phyloP scores from a whole-genome alignment of 176 grass and related monocot genomes.

The Tuctoria greenei region DNA sequence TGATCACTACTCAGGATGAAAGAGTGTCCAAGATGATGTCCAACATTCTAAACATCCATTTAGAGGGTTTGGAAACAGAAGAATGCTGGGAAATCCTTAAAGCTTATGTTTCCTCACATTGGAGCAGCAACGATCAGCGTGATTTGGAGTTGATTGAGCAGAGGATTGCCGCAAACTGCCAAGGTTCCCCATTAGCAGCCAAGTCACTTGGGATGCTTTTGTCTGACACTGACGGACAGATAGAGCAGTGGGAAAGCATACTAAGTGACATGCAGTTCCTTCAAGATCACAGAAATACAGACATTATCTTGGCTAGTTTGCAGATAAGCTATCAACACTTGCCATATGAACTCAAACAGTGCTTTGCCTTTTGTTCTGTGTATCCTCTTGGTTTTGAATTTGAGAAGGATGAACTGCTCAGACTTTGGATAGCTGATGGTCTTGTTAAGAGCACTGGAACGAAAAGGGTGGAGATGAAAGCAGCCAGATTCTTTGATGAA shows the following conservation, averaged over 20 bases:
- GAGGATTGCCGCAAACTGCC: constrained; percentile 45
- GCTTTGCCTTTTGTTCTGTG: constrained; percentile 58
- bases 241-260: constrained; percentile 50
- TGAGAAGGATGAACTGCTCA: constrained; percentile 54
- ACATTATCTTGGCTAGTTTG: constrained; percentile 43
- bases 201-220: constrained; percentile 58
- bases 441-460: constrained; percentile 33
- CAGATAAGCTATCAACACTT: constrained; percentile 69
- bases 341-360: constrained; percentile 57
- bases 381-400: constrained; percentile 48
- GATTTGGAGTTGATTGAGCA: constrained; percentile 33
- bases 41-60: neutral
- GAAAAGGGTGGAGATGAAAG: constrained; percentile 33
- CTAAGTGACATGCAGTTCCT: constrained; percentile 47
- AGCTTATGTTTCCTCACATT: constrained; percentile 4
- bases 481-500: constrained; percentile 44
- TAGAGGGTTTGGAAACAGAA: constrained; percentile 27
- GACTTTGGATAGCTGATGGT: constrained; percentile 66
- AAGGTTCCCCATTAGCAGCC: constrained; percentile 63
- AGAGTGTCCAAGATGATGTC: constrained; percentile 11
- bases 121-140: neutral
- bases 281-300: constrained; percentile 27
- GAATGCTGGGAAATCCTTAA: constrained; percentile 50
- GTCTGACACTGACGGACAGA: constrained; percentile 26
- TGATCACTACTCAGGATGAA: constrained; percentile 55